Base-by-base conservation (phyloP, 1,284 basidiomycete genomes). In the Thecaphora thlaspeos region DNA sequence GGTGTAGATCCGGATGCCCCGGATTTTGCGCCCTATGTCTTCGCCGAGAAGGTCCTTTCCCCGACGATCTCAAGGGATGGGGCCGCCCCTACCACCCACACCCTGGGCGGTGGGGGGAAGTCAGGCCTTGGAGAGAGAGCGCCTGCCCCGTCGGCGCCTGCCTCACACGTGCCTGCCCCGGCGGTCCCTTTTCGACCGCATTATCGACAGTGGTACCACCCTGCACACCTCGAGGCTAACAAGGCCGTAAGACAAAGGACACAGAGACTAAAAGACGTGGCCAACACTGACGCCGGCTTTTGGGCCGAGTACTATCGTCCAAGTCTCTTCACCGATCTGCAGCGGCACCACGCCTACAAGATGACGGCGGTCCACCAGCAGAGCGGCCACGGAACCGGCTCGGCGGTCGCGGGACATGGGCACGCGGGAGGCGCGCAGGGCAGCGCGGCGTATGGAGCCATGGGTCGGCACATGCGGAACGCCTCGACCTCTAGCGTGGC, bases 1-100 rank as follows among this genome's bases (percentile, higher is more conserved):
- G 93, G 94, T 14, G 85, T 95, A 82, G 42, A 70, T 34, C 62
- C 55, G 37, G 46, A 55, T 46, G 48, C 66, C 23, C 46, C 66
- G 37, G 38, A 66, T 40, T 44, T 69, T 32, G 34, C 61, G 5
- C 55, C 60, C 3, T 50, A 51, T 15, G 52, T 61, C 26, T 61
- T 61, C 28, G 49, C 52, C 14, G 49, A 59, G 26, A 48, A 39
- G 34, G 51, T 60, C 10, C 19, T 42, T 9, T 43, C 59, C 11
- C 47, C 52, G 4, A 24, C 41, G n/a, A 18, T 8, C 37, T 21
- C 34, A 15, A 9, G 24, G 8, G 40, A 41, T 15, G 22, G 15
- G 44, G 44, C 1, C 44, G n/a, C n/a, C n/a, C n/a, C n/a, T n/a
- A n/a, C n/a, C n/a, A n/a, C n/a, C n/a, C n/a, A n/a, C n/a, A n/a